Percentiles rank a stretch among this genome's conserved stretches.
Evolutionary conservation across 805 yeast species (phyloP).

Genomic region (Teunomyces panamensis): DNA sequence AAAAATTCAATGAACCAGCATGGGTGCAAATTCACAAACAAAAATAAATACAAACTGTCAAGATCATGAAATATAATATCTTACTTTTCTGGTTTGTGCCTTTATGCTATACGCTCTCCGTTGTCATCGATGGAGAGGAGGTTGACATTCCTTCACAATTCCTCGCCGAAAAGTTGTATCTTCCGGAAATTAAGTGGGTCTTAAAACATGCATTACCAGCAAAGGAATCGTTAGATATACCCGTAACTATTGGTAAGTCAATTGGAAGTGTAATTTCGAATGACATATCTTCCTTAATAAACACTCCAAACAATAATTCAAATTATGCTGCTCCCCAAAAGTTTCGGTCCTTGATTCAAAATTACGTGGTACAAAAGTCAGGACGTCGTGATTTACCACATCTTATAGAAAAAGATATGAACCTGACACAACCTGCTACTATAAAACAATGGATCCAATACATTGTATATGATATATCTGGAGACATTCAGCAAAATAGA

Average conservation of each 20-base stretch:
- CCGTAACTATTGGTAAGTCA: not conserved
- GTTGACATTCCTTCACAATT: not conserved
- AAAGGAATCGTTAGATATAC: not conserved
- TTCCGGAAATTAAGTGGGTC: not conserved
- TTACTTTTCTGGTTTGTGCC: not conserved
- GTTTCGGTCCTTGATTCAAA: conserved; percentile 21
- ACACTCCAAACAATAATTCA: not conserved
- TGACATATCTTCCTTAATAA: not conserved
- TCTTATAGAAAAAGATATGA: conserved; percentile 15
- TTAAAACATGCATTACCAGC: not conserved
- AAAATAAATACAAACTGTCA: too few relatives aligned
- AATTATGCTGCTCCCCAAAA: not conserved
- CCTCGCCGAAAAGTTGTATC: not conserved
- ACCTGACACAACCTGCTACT: conserved; percentile 17
- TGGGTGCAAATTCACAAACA: not conserved
- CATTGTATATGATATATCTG: conserved; percentile 9
- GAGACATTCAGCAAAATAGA: conserved; percentile 17
- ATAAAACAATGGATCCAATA: conserved; percentile 24
- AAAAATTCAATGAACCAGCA: too few relatives aligned
- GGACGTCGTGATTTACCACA: conserved; percentile 1
- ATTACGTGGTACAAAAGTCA: conserved; percentile 15
- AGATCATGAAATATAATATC: not conserved
- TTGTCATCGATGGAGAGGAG: not conserved
- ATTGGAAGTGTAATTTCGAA: not conserved
- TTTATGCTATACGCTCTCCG: not conserved